Evolutionary conservation across 2,329 filamentous ascomycete species (phyloP).

Genomic region (Talaromyces atroroseus): DNA sequence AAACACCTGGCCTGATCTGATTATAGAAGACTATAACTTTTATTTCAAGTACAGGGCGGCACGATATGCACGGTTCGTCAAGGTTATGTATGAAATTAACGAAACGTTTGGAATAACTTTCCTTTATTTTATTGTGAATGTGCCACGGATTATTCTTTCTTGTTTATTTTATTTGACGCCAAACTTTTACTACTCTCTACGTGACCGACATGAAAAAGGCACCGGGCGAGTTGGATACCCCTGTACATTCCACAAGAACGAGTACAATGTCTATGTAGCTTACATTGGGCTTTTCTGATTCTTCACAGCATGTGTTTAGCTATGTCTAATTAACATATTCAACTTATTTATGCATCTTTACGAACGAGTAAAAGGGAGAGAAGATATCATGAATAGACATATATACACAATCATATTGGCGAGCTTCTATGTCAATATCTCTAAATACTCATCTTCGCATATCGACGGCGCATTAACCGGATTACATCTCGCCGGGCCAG

Average conservation of each 20-base stretch:
- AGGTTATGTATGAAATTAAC: neutral
- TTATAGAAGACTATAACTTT: neutral
- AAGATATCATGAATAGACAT: neutral
- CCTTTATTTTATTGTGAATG: neutral
- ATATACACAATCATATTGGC: neutral
- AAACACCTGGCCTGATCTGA: neutral
- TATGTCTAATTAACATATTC: neutral
- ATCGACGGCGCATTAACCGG: slow-evolving; percentile 9
- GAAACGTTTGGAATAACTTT: neutral
- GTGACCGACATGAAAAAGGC: neutral
- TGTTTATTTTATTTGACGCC: neutral
- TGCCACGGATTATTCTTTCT: neutral
- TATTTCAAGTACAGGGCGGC: neutral
- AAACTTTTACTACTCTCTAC: neutral
- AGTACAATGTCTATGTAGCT: neutral
- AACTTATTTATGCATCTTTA: neutral
- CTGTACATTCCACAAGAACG: slow-evolving; percentile 7
- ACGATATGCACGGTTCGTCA: neutral
- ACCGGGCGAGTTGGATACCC: slow-evolving; percentile 12
- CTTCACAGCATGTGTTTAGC: neutral
- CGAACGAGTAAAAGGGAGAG: neutral
- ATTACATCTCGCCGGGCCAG: slow-evolving; percentile 11
- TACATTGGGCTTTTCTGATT: slow-evolving; percentile 1
- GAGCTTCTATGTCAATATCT: neutral
- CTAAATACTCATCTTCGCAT: slow-evolving; percentile 7